phyloP scores from a whole-genome alignment of 495 filamentous ascomycete species.

The Astrocystis sublimbata region DNA sequence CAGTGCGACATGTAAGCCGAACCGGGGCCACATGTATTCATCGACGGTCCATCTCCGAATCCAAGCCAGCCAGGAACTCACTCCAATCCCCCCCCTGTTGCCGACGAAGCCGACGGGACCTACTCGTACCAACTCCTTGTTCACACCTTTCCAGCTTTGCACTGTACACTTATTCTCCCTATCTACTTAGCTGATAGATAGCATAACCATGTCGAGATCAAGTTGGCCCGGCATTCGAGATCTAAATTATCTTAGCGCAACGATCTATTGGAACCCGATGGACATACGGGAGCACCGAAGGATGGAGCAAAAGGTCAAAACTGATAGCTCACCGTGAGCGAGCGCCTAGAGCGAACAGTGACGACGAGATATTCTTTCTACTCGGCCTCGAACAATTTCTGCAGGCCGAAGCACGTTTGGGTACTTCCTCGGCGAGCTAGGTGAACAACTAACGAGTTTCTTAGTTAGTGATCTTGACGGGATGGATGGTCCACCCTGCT shows the following conservation, averaged over 20 bases:
- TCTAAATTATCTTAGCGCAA: neutral
- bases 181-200: too few species aligned
- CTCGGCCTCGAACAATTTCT: neutral
- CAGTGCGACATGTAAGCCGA: constrained; percentile 12
- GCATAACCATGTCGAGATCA: neutral
- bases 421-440: too few species aligned
- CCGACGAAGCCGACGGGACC: constrained; percentile 6
- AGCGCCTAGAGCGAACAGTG: neutral
- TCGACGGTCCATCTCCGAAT: neutral
- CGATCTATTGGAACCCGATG: neutral
- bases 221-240: neutral
- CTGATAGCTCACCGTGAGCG: neutral
- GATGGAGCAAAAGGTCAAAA: neutral
- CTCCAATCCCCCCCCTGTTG: neutral
- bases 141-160: too few species aligned
- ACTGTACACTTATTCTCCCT: too few species aligned
- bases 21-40: neutral
- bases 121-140: neutral
- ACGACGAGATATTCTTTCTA: neutral
- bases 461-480: too few species aligned
- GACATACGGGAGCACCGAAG: constrained; percentile 2
- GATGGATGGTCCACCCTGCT: too few species aligned
- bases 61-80: too few species aligned
- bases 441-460: too few species aligned
- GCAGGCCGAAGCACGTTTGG: too few species aligned